Evolutionary conservation across 441 rosid species (phyloP), one percentile per base, ranked within the genome.

Genomic region (Adansonia madagascariensis): DNA sequence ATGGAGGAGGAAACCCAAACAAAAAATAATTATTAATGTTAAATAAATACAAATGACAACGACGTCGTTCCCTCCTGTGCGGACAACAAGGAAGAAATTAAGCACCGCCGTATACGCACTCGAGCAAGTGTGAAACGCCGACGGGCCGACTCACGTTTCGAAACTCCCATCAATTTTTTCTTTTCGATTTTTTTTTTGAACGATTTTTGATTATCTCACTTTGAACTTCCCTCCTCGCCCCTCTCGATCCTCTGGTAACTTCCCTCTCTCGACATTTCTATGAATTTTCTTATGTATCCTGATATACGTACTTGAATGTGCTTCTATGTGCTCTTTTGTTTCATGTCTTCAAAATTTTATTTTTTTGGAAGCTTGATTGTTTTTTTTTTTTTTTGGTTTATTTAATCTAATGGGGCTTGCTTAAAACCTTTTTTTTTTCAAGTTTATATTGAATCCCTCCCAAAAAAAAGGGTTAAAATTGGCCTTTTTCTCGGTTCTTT

Each of bases 371-470:
- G 6, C 7, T 3, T 39, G 69, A 12, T 12, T 63, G 0, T 15
- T 6, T 8, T 31, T 27, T 14, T 31, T 12, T 12, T 31, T 5
- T 64, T 7, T 41, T 0, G 55, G 72, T 43, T 5, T 35, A 67
- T 46, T 67, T 46, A 44, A 44, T 39, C 24, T 8, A 17, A 67
- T 67, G 72, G 72, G 72, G 22, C 41, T 67, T 67, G 4, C 72
- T 67, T 46, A 43, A 43, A 22, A 7, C n/a, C 52, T n/a, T 47
- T 46, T 12, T n/a, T n/a, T 68, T 68, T 46, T 43, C 6, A 44
- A 18, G 14, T 18, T 67, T 46, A 10, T 18, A 18, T 67, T 44
- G 31, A 67, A 67, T 67, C 15, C 12, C 17, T n/a, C 55, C 14
- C 0, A 3, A 6, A 35, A 41, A 41, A 6, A 8, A 39, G 14